Evolutionary conservation across 345 rosid species (phyloP), one percentile per base, ranked within the genome.

Genomic region (Gossypium raimondii): DNA sequence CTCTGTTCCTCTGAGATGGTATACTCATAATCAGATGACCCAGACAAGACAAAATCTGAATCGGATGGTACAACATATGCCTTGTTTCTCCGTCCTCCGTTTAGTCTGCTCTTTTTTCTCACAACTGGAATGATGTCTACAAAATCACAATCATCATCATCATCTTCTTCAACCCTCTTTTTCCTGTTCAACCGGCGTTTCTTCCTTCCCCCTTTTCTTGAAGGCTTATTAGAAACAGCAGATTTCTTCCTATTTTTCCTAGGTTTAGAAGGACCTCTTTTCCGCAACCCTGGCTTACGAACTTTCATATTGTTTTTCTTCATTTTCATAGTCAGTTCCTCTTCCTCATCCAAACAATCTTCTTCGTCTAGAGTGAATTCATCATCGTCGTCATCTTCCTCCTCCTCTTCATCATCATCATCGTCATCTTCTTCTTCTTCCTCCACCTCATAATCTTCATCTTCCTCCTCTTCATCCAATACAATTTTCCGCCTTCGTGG

Each of bases 1-100:
- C 94, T 88, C 89, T 96, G 95, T 83, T 96, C 98, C 88, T 92
- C 99, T 1, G 98, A 95, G 78, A 93, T 86, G 60, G 97, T 93
- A 74, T 84, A 93, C 60, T 90, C 97, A 61, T 61, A 81, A 83
- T 91, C 93, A 9, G 98, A 90, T 70, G 93, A 85, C 72, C 82
- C 89, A 52, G 92, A 83, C 51, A 76, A 74, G 43, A 76, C 80
- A 73, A 87, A 85, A 77, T 91, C 99, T 44, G 97, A 95, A 79
- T 89, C 99, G 41, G 98, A 92, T 70, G 80, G 63, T 63, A 84
- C 77, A 11, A 78, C 68, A 79, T 65, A 79, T 72, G 79, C 84
- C 81, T 87, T 89, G 80, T 78, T 85, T 78, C 85, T 84, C 45
- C 60, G 74, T 73, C 79, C 76, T 43, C 58, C 72, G 45, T 68